Conservation (phyloP, 1,284 basidiomycete genomes). For the Ustilago sp. region DNA sequence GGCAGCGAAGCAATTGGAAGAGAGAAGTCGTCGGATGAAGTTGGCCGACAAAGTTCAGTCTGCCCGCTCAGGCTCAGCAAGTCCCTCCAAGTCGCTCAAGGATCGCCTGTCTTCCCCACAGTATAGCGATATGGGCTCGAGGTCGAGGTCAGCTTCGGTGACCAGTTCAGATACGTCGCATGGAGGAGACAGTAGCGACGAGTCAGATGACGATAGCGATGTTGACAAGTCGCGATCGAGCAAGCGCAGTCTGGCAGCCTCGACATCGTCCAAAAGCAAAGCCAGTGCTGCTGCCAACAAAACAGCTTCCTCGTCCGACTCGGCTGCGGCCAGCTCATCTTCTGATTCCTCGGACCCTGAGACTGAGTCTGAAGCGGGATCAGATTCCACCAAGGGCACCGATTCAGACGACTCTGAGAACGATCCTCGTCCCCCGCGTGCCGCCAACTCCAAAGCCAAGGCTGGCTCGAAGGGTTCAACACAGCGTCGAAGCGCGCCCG, state of each 20-base stretch:
- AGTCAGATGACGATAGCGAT: constrained; percentile 6
- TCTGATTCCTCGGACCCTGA: constrained; percentile 20
- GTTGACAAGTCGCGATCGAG: constrained; percentile 7
- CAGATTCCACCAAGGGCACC: constrained; percentile 2
- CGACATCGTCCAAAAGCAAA: constrained; percentile 7
- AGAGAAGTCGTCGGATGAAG: constrained; percentile 36
- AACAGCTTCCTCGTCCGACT: constrained; percentile 6
- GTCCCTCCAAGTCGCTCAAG: constrained; percentile 6
- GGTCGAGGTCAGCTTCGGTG: constrained; percentile 40
- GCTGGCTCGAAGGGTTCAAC: neutral
- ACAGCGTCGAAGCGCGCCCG: constrained; percentile 8
- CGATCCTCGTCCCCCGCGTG: neutral
- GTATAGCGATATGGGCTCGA: neutral
- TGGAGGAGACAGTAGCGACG: constrained; percentile 25
- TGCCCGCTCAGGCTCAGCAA: neutral
- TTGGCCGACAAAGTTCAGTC: constrained; percentile 17
- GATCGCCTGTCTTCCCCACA: constrained; percentile 1
- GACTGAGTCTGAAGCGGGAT: constrained; percentile 22
- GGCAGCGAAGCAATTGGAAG: constrained; percentile 39
- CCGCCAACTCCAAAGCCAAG: constrained; percentile 6
- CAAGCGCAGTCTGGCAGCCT: neutral
- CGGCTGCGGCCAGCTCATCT: neutral
- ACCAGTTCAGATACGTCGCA: constrained; percentile 49
- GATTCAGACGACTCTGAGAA: neutral
- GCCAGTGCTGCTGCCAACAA: constrained; percentile 6